phyloP scores from a whole-genome alignment of 345 rosid genomes.

The Litchi chinensis region DNA sequence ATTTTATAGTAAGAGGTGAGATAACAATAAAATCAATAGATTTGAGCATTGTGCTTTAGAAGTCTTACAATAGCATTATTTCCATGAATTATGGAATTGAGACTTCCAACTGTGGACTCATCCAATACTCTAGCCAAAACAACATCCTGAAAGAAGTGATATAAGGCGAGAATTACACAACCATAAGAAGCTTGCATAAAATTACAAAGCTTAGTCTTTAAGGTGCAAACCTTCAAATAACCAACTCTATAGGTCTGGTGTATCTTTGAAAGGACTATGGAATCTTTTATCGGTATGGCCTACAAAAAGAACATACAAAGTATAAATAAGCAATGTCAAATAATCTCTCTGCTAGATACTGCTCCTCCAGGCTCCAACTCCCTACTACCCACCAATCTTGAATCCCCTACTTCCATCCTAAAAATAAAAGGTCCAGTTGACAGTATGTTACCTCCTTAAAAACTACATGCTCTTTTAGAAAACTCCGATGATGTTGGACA shows the following conservation, averaged over 20 bases:
- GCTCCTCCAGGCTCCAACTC: neutral
- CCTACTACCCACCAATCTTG: conserved; percentile 5
- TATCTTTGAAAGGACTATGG: conserved; percentile 73
- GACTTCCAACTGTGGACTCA: conserved; percentile 64
- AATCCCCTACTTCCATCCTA: conserved; percentile 13
- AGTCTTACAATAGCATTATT: conserved; percentile 79
- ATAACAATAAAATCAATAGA: conserved; percentile 10
- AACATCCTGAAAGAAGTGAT: conserved; percentile 65
- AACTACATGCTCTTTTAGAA: conserved; percentile 73
- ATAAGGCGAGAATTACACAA: conserved; percentile 20
- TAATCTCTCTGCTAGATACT: neutral
- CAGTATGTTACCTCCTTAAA: conserved; percentile 77
- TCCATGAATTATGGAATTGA: conserved; percentile 67
- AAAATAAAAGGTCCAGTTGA: conserved; percentile 8
- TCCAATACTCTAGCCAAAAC: conserved; percentile 92
- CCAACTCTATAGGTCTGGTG: conserved; percentile 88
- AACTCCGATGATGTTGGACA: conserved; percentile 66
- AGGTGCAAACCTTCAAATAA: conserved; percentile 73
- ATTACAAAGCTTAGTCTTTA: conserved; percentile 20
- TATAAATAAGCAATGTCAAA: conserved; percentile 22
- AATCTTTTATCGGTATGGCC: conserved; percentile 83
- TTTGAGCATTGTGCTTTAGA: conserved; percentile 12
- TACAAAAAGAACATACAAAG: conserved; percentile 25
- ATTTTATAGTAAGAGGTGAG: conserved; percentile 20
- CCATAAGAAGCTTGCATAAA: conserved; percentile 14